Conservation (phyloP, 2,329 filamentous ascomycete species). For the Thermoascus crustaceus region DNA sequence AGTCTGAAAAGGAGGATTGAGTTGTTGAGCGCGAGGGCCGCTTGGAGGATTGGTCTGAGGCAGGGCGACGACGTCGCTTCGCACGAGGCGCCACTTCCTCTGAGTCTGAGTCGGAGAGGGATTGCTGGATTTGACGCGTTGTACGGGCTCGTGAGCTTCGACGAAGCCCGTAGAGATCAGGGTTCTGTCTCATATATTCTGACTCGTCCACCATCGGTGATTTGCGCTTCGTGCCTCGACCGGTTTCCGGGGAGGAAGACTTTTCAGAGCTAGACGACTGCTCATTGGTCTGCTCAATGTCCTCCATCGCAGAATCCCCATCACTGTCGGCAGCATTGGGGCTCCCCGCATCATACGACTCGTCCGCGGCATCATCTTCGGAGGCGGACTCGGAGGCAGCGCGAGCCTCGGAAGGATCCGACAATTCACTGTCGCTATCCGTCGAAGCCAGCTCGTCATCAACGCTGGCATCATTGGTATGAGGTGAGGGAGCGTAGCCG, state of each 20-base stretch:
- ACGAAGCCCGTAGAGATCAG: slow-evolving; percentile 86
- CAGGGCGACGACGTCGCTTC: slow-evolving; percentile 45
- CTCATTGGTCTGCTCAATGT: slow-evolving; percentile 25
- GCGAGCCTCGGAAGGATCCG: slow-evolving; percentile 57
- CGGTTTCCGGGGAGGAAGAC: slow-evolving; percentile 64
- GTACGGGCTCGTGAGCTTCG: slow-evolving; percentile 68
- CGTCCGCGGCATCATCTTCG: slow-evolving; percentile 32
- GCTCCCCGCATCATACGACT: slow-evolving; percentile 31
- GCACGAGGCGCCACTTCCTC: slow-evolving; percentile 51
- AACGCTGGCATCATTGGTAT: slow-evolving; percentile 17
- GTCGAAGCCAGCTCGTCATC: slow-evolving; percentile 37
- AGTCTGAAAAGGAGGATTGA: slow-evolving; percentile 59
- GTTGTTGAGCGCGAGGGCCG: slow-evolving; percentile 39
- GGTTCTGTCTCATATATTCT: slow-evolving; percentile 80
- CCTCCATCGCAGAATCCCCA: slow-evolving; percentile 67
- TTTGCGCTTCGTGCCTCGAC: slow-evolving; percentile 64
- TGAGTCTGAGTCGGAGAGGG: slow-evolving; percentile 59
- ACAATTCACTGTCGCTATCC: slow-evolving; percentile 67
- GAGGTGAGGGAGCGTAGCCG: slow-evolving; percentile 22
- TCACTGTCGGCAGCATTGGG: slow-evolving; percentile 40
- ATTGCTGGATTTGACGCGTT: slow-evolving; percentile 55
- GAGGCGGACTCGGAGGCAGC: slow-evolving; percentile 43
- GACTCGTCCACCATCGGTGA: slow-evolving; percentile 61
- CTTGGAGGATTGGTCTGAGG: slow-evolving; percentile 44
- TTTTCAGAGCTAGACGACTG: slow-evolving; percentile 45